Conservation (phyloP, 805 yeast species). For the Spathaspora girioi region DNA sequence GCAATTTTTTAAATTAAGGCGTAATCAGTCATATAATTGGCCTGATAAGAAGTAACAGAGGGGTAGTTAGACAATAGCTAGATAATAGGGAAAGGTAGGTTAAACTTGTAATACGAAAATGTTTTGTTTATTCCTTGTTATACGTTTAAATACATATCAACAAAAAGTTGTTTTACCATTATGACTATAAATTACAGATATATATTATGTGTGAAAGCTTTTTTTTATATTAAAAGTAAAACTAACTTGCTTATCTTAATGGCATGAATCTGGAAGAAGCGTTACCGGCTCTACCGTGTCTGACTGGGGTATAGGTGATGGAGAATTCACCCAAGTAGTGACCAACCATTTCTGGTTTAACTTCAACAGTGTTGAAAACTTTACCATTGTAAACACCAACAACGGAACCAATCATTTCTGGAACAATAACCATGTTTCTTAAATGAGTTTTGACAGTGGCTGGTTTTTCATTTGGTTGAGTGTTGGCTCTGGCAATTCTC, state of each 20-base stretch:
- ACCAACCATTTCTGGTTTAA: constrained; percentile 99
- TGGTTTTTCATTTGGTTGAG: constrained; percentile 94
- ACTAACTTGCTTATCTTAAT: constrained; percentile 33
- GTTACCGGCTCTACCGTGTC: constrained; percentile 98
- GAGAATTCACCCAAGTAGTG: constrained; percentile 99
- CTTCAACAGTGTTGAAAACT: constrained; percentile 97
- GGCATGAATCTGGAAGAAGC: constrained; percentile 78
- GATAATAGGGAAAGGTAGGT: too few relatives aligned
- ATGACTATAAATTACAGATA: constrained; percentile 6
- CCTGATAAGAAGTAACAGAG: too few relatives aligned
- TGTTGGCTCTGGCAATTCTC: constrained; percentile 92
- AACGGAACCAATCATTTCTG: constrained; percentile 99
- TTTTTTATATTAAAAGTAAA: background rate
- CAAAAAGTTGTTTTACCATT: too few relatives aligned
- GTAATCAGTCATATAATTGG: background rate
- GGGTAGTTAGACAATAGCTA: too few relatives aligned
- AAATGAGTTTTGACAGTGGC: constrained; percentile 97
- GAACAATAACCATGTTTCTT: constrained; percentile 97
- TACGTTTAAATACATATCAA: background rate
- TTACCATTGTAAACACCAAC: constrained; percentile 99
- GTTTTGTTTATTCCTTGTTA: constrained; percentile 1
- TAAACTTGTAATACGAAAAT: background rate
- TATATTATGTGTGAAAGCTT: constrained; percentile 1
- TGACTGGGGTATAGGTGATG: constrained; percentile 98
- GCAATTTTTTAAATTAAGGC: background rate